Evolutionary conservation across 257 asterid genomes (phyloP).

Genomic region (Nicotiana sylvestris): DNA sequence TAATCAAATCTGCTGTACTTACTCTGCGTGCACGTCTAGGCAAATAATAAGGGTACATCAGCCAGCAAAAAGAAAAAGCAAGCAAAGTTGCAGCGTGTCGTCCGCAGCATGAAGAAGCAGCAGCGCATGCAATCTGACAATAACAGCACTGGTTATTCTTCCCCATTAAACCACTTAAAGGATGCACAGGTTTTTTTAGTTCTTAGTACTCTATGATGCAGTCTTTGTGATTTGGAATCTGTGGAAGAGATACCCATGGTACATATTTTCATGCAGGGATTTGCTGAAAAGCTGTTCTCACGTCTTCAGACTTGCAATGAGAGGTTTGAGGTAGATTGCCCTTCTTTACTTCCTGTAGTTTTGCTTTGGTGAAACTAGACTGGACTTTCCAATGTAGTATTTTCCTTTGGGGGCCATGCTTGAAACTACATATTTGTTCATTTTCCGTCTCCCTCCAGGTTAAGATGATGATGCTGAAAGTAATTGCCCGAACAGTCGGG

Average conservation of each 20-base stretch:
- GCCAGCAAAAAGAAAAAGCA: conserved; percentile 97
- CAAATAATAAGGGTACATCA: conserved; percentile 80
- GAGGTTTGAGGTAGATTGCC: conserved; percentile 63
- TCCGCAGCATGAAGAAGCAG: conserved; percentile 94
- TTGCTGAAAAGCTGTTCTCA: conserved; percentile 85
- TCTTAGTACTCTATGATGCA: conserved; percentile 3
- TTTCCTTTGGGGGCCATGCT: neutral
- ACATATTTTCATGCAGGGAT: conserved; percentile 52
- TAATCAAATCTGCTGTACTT: neutral
- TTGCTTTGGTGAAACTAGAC: neutral
- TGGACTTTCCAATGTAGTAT: neutral
- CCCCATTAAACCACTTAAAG: conserved; percentile 90
- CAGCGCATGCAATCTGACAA: conserved; percentile 68
- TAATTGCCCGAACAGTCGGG: conserved; percentile 77
- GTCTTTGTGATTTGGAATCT: conserved; percentile 13
- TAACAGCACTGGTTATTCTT: conserved; percentile 46
- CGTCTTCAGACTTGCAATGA: conserved; percentile 65
- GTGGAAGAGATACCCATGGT: neutral
- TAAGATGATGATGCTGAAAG: conserved; percentile 88
- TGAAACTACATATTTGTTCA: neutral
- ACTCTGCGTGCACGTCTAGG: conserved; percentile 38
- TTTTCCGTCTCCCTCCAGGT: conserved; percentile 39
- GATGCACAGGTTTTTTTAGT: conserved; percentile 72
- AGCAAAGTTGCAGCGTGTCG: conserved; percentile 84
- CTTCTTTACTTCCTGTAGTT: neutral